These are phyloP conservation scores for Grosmannia huntii DNA, from an alignment of 2,329 filamentous ascomycete genomes.

Conservation along the genomic window DNA sequence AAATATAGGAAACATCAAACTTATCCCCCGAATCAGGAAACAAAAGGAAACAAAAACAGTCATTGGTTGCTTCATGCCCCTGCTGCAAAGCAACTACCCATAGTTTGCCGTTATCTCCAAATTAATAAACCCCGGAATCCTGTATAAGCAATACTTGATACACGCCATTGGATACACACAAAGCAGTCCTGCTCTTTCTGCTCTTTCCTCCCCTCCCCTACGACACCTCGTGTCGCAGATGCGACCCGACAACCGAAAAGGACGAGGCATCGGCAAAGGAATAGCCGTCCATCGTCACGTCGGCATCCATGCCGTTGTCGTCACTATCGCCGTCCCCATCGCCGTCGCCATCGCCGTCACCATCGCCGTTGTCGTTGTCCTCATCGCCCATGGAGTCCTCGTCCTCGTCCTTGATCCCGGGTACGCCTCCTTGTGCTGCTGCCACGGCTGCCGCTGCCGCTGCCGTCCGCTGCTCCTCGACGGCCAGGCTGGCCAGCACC, in stretches of 20 bases:
- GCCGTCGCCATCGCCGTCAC: neutral
- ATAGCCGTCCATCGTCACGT: conserved; percentile 9
- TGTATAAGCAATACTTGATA: neutral
- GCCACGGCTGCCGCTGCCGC: conserved; percentile 22
- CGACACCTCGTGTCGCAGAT: conserved; percentile 9
- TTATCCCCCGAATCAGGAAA: too few relatives aligned
- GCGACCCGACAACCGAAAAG: conserved; percentile 7
- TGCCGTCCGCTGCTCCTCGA: conserved; percentile 17
- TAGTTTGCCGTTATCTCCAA: neutral
- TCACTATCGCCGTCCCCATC: conserved; percentile 8
- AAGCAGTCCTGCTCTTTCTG: neutral
- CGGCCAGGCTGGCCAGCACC: conserved; percentile 37
- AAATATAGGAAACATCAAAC: too few relatives aligned
- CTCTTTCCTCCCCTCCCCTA: neutral
- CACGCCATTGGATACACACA: neutral
- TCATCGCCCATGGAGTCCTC: conserved; percentile 3
- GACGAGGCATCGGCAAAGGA: conserved; percentile 10
- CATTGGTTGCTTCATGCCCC: neutral
- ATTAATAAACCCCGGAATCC: neutral
- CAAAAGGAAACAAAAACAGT: neutral
- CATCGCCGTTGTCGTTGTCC: conserved; percentile 6
- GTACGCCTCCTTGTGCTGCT: neutral
- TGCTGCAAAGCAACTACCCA: neutral
- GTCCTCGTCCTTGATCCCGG: neutral
- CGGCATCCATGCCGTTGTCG: conserved; percentile 8